phyloP scores from a whole-genome alignment of 2,329 filamentous ascomycete species.

The Aureobasidium mangrovei region DNA sequence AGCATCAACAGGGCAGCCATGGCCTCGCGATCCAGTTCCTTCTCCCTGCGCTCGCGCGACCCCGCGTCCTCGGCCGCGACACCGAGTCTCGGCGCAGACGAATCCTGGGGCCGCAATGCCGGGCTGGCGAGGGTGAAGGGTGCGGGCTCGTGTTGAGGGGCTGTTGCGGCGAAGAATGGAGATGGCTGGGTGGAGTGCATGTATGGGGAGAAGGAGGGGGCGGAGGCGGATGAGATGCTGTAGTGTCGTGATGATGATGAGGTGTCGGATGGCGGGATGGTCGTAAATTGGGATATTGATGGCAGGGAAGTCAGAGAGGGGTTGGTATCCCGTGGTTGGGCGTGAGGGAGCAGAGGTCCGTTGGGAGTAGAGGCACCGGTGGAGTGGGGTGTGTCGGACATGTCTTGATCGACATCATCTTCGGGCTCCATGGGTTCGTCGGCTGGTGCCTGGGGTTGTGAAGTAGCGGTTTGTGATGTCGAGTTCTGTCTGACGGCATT shows the following conservation, averaged over 20 bases:
- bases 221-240: constrained; percentile 32
- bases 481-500: constrained; percentile 4
- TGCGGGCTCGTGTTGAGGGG: constrained; percentile 18
- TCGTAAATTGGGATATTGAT: constrained; percentile 13
- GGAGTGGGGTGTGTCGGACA: constrained; percentile 26
- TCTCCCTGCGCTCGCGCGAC: constrained; percentile 16
- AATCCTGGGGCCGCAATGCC: constrained; percentile 25
- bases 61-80: background rate
- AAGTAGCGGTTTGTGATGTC: background rate
- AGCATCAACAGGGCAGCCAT: constrained; percentile 83
- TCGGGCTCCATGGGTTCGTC: constrained; percentile 25
- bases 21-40: constrained; percentile 57
- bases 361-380: constrained; percentile 17
- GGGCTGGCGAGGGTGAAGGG: constrained; percentile 26
- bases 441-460: background rate
- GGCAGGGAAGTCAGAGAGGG: constrained; percentile 11
- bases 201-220: constrained; percentile 26
- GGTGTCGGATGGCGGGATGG: constrained; percentile 31
- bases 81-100: background rate
- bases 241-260: constrained; percentile 31
- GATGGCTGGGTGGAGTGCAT: constrained; percentile 44
- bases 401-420: constrained; percentile 27
- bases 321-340: constrained; percentile 16
- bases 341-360: constrained; percentile 9
- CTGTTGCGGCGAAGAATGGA: constrained; percentile 48